Base-by-base conservation (phyloP, 306 rosid species). In the Quercus mongolica region DNA sequence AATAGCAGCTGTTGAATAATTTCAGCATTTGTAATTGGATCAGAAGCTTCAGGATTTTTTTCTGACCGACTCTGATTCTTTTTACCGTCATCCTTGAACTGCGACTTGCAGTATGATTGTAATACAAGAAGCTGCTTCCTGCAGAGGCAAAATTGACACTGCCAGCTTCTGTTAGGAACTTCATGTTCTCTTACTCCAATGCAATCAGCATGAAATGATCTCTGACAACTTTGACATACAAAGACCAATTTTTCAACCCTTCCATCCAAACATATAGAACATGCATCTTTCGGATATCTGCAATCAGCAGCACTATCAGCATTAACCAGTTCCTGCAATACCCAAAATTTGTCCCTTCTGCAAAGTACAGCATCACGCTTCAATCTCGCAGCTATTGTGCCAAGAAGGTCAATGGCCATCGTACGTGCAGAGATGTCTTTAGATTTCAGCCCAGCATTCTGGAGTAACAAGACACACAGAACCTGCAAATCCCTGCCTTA, bases 301-400 rank as follows among this genome's bases (percentile, higher is more conserved):
- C 49, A 85, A 61, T 75, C 78, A 84, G 44, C 77, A 82, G 44
- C 80, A 79, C 64, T 83, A 78, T 89, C 90, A 69, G 72, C 85
- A 74, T 86, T 25, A 81, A 65, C 85, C 80, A 94, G 81, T 78
- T 90, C 94, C 80, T 87, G 91, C 69, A 90, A 83, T 76, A 96
- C 85, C 99, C 99, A 96, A 57, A 93, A 90, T 76, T 89, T 93
- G 41, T 90, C 91, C 65, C 71, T 84, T 78, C 93, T 84, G 86
- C 96, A 89, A 85, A 82, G 78, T 54, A 87, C 79, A 75, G 99
- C 91, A 86, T 96, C 99, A 33, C 93, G 98, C 93, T 96, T 96
- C 92, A 96, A 89, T 89, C 99, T 96, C 3, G 99, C 97, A 79
- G 99, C 99, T 90, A 96, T 87, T 44, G 94, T 93, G 79, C 99